Evolutionary conservation across 257 asterid genomes (phyloP).

Genomic region (Nicotiana benthamiana): DNA sequence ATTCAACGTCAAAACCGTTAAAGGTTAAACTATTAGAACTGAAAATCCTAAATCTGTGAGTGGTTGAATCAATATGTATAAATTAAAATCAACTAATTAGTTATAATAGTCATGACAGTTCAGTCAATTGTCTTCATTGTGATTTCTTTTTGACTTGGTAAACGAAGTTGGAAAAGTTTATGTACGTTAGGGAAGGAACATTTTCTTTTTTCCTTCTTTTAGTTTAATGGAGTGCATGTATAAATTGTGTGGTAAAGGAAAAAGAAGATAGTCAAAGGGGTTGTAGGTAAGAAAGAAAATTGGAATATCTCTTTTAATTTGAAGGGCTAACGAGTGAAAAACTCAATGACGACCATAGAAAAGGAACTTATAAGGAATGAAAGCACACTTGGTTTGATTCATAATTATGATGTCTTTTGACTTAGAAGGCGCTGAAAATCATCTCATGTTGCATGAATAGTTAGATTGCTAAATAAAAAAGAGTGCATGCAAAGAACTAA

Average conservation of each 20-base stretch:
- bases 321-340: background rate
- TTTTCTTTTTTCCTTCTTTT: background rate
- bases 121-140: background rate
- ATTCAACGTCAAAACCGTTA: too few species aligned
- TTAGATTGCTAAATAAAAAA: background rate
- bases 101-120: background rate
- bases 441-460: background rate
- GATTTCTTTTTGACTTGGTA: background rate
- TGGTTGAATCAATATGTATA: too few species aligned
- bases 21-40: too few species aligned
- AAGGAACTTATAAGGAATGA: background rate
- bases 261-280: conserved; percentile 3
- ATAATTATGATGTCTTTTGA: conserved; percentile 7
- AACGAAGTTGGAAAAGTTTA: background rate
- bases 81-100: too few species aligned
- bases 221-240: background rate
- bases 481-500: background rate
- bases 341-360: background rate
- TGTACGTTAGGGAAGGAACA: background rate
- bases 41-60: too few species aligned
- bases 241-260: background rate
- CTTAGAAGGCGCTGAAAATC: background rate
- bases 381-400: background rate
- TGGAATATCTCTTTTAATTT: background rate
- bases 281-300: background rate